phyloP scores from a whole-genome alignment of 2,329 filamentous ascomycete genomes.

The Pseudophaeomoniella oleicola region DNA sequence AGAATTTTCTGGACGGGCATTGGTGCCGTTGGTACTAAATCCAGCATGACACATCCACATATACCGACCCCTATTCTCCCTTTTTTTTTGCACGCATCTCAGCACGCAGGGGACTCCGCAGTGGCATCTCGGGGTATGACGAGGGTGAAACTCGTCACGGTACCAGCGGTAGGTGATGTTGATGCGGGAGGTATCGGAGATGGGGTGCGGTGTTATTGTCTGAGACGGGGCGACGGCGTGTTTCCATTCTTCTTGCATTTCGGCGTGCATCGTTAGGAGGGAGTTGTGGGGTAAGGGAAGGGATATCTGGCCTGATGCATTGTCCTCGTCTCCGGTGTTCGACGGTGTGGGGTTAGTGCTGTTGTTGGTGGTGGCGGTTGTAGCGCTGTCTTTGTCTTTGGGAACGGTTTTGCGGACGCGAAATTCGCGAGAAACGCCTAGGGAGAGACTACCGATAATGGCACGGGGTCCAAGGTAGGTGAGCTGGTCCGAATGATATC shows the following conservation, averaged over 20 bases:
- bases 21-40: conserved; percentile 36
- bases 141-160: conserved; percentile 60
- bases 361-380: conserved; percentile 10
- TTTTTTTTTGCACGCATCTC: conserved; percentile 65
- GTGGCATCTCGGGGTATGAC: conserved; percentile 59
- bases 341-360: background rate
- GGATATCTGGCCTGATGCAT: conserved; percentile 70
- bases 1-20: conserved; percentile 32
- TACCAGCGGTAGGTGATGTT: conserved; percentile 93
- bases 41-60: conserved; percentile 89
- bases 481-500: conserved; percentile 83
- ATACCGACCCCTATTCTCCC: conserved; percentile 62
- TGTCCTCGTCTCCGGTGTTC: conserved; percentile 22
- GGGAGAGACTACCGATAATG: conserved; percentile 75
- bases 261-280: conserved; percentile 86
- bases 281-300: conserved; percentile 94
- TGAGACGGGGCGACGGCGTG: conserved; percentile 65
- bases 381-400: conserved; percentile 23
- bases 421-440: conserved; percentile 89
- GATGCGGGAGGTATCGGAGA: conserved; percentile 67
- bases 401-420: conserved; percentile 66
- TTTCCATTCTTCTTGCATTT: conserved; percentile 97
- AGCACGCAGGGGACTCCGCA: conserved; percentile 58
- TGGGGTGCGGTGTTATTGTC: conserved; percentile 69
- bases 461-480: conserved; percentile 84